Conservation (phyloP, 2,329 filamentous ascomycete species). For the Botrytis aclada region DNA sequence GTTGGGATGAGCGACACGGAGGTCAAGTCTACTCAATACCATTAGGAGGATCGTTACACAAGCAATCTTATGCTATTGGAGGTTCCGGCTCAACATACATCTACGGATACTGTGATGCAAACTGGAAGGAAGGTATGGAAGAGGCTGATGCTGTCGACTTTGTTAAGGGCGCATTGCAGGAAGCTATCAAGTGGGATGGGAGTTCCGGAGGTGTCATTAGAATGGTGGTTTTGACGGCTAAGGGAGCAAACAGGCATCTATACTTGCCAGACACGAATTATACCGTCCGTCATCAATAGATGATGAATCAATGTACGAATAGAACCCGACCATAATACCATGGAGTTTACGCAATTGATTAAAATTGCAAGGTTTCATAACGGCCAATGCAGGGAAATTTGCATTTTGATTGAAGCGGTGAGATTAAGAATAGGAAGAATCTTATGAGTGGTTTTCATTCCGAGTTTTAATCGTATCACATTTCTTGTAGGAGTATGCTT, state of each 20-base stretch:
- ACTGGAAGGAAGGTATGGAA: conserved; percentile 95
- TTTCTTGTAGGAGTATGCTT: conserved; percentile 12
- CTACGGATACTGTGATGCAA: conserved; percentile 95
- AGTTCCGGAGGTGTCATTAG: conserved; percentile 97
- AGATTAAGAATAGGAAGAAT: conserved; percentile 20
- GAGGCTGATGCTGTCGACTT: conserved; percentile 88
- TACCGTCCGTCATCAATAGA: conserved; percentile 49
- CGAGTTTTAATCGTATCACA: neutral
- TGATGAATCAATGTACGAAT: conserved; percentile 40
- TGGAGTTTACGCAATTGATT: conserved; percentile 24
- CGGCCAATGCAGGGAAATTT: conserved; percentile 22
- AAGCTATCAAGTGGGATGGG: conserved; percentile 99
- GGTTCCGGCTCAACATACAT: conserved; percentile 98
- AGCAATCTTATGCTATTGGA: conserved; percentile 92
- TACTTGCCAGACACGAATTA: conserved; percentile 95
- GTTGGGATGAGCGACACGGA: conserved; percentile 91
- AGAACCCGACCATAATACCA: conserved; percentile 35
- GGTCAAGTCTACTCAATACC: conserved; percentile 98
- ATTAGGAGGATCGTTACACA: conserved; percentile 93
- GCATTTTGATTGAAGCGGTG: conserved; percentile 24
- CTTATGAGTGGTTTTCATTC: neutral
- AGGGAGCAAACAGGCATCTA: conserved; percentile 87
- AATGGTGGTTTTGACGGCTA: conserved; percentile 90
- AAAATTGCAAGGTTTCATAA: conserved; percentile 21
- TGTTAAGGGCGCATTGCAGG: conserved; percentile 83